Percentiles rank a stretch among this genome's conserved stretches.
phyloP scores from a whole-genome alignment of 2,329 filamentous ascomycete species.

The Stemphylium beticola region DNA sequence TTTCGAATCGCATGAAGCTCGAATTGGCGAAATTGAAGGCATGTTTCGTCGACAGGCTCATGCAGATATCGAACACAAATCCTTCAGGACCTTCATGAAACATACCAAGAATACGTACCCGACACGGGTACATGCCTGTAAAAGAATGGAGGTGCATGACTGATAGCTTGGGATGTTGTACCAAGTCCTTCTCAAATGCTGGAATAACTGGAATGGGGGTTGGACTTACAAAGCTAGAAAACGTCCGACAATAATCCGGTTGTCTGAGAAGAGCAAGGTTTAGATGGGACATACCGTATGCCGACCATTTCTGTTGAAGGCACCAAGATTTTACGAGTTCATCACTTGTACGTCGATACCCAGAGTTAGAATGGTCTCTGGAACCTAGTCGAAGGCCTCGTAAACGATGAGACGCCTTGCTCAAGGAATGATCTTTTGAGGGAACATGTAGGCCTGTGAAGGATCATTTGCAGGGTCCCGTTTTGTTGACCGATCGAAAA shows the following conservation, averaged over 20 bases:
- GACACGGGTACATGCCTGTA: background rate
- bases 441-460: slow-evolving; percentile 1
- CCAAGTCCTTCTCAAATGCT: background rate
- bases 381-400: background rate
- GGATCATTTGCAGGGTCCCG: slow-evolving; percentile 1
- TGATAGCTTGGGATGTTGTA: slow-evolving; percentile 1
- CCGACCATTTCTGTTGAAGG: too few species aligned
- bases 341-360: background rate
- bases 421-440: background rate
- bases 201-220: background rate
- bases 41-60: background rate
- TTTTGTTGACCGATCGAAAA: background rate
- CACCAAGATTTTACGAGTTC: background rate
- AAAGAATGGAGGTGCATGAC: background rate
- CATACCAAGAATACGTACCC: background rate
- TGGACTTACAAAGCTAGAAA: background rate
- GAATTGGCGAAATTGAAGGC: background rate
- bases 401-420: background rate
- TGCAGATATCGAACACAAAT: background rate
- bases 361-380: background rate
- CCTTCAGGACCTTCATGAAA: background rate
- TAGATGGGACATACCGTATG: background rate
- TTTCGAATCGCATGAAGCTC: background rate
- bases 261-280: background rate
- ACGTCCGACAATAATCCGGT: too few species aligned